Evolutionary conservation across 2,329 filamentous ascomycete species (phyloP).

Genomic region (Botrytis galanthina): DNA sequence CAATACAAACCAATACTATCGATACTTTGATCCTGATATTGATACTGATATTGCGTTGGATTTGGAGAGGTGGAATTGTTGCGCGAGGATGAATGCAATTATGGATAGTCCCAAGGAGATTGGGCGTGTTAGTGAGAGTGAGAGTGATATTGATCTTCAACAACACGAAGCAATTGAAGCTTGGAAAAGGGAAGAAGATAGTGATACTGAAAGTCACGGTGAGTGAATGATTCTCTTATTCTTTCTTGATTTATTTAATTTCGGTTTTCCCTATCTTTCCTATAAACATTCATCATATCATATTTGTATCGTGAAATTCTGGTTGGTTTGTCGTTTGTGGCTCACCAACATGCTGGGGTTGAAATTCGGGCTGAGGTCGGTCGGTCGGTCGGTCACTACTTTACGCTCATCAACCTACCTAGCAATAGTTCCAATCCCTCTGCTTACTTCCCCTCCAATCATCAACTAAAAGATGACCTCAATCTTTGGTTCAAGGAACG

Average conservation of each 20-base stretch:
- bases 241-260: background rate
- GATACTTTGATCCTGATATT: background rate
- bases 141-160: background rate
- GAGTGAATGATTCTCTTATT: background rate
- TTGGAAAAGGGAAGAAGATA: constrained; percentile 4
- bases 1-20: background rate
- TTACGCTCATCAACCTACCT: background rate
- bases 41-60: background rate
- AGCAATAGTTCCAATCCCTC: background rate
- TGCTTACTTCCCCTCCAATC: background rate
- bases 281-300: background rate
- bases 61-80: constrained; percentile 19
- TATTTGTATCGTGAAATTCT: background rate
- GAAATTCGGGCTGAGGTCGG: background rate
- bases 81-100: constrained; percentile 15
- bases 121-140: too few species aligned
- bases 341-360: background rate
- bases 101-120: background rate
- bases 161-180: background rate
- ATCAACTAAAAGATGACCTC: constrained; percentile 19
- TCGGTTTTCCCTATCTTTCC: too few species aligned
- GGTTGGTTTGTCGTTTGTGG: background rate
- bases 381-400: background rate
- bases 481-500: constrained; percentile 17
- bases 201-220: constrained; percentile 16